Evolutionary conservation across 345 rosid genomes (phyloP).

Genomic region (Abelmoschus esculentus): DNA sequence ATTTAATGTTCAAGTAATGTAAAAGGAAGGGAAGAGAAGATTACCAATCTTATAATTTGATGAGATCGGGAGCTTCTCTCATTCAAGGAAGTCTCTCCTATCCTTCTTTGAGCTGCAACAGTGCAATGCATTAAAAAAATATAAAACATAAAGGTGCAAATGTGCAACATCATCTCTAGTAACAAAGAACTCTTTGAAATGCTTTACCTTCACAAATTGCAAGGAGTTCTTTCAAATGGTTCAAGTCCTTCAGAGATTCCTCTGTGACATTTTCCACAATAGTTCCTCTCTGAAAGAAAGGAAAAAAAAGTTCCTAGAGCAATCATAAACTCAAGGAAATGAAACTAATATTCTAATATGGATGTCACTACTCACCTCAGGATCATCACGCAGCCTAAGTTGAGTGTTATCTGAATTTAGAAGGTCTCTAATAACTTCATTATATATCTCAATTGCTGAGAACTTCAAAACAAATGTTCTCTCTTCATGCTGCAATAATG

Average conservation of each 20-base stretch:
- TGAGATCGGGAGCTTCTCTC: conserved; percentile 99
- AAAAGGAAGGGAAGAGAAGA: conserved; percentile 13
- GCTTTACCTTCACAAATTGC: conserved; percentile 84
- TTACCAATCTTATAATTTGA: conserved; percentile 92
- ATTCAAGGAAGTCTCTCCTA: conserved; percentile 86
- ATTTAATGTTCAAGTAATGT: conserved; percentile 13
- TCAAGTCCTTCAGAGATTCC: conserved; percentile 78
- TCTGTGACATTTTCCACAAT: conserved; percentile 78
- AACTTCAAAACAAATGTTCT: conserved; percentile 88
- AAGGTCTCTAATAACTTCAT: conserved; percentile 88
- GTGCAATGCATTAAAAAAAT: conserved; percentile 1
- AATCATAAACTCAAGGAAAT: background rate
- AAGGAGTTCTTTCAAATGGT: conserved; percentile 78
- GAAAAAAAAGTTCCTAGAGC: conserved; percentile 9
- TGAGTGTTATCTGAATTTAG: conserved; percentile 58
- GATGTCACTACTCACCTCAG: conserved; percentile 54
- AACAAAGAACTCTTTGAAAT: conserved; percentile 9
- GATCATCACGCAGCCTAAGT: conserved; percentile 90
- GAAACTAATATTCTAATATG: background rate
- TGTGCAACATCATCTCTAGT: conserved; percentile 7
- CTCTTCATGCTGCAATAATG: conserved; percentile 69
- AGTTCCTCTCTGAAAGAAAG: conserved; percentile 82
- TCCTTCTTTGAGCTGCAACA: conserved; percentile 76
- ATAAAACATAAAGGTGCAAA: conserved; percentile 13
- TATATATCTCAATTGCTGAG: conserved; percentile 96